These are phyloP conservation scores for Ganoderma lucidum DNA, from an alignment of 1,284 basidiomycete genomes.

Conservation along the genomic window DNA sequence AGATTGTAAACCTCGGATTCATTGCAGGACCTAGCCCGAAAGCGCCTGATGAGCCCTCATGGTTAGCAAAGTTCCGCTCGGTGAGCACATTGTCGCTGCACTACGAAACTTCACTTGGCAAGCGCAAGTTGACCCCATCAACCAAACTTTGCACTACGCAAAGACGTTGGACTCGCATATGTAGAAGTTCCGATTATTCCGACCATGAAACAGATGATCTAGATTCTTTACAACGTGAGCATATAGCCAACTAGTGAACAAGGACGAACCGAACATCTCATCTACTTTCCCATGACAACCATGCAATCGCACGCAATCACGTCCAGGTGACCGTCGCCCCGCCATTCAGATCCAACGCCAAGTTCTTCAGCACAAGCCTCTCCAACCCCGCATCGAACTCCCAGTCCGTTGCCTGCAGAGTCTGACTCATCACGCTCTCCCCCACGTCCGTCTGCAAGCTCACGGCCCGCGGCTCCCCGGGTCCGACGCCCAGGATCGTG, in stretches of 20 bases:
- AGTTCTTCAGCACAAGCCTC: conserved; percentile 31
- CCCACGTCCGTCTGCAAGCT: not conserved
- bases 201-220: not conserved
- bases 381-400: conserved; percentile 32
- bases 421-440: not conserved
- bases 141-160: too few species aligned
- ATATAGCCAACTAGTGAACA: not conserved
- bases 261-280: not conserved
- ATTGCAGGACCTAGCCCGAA: not conserved
- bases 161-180: too few species aligned
- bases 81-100: too few species aligned
- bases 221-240: not conserved
- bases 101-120: too few species aligned
- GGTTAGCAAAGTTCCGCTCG: too few species aligned
- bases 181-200: not conserved
- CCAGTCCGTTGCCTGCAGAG: conserved; percentile 19
- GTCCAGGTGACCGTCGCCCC: conserved; percentile 18
- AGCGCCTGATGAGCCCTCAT: too few species aligned
- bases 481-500: conserved; percentile 46
- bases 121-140: too few species aligned
- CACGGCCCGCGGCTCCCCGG: conserved; percentile 34
- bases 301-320: not conserved
- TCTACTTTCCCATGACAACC: not conserved
- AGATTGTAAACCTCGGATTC: not conserved
- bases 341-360: conserved; percentile 35